Percentiles rank a stretch among this genome's conserved stretches.
Evolutionary conservation across 164 flowering plant species (phyloP).

Genomic region (Vitis rupestris): DNA sequence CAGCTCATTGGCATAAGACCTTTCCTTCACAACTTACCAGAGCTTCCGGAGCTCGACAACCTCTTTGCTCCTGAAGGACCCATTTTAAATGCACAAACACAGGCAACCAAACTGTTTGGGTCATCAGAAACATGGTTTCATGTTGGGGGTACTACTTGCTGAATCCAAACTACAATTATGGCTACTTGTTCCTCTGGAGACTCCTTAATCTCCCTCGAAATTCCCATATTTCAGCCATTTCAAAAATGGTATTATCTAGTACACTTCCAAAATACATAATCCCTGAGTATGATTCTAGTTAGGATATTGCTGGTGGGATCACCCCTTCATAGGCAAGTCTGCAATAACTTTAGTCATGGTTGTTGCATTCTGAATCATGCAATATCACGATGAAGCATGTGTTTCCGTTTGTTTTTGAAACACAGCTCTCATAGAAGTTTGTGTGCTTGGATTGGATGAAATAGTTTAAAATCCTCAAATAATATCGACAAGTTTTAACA

Average conservation of each 20-base stretch:
- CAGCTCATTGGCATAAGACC: constrained; percentile 34
- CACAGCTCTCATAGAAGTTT: too few relatives aligned
- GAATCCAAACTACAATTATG: constrained; percentile 42
- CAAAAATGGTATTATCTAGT: constrained; percentile 43
- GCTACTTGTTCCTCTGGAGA: constrained; percentile 44
- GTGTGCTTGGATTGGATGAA: too few relatives aligned
- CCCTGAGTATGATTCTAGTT: constrained; percentile 27
- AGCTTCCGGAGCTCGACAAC: constrained; percentile 44
- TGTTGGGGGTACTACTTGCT: constrained; percentile 47
- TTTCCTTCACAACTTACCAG: constrained; percentile 37
- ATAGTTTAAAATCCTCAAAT: too few relatives aligned
- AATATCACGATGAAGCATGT: too few relatives aligned
- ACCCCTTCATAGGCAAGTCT: constrained; percentile 25
- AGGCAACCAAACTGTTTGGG: constrained; percentile 37
- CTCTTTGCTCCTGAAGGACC: constrained; percentile 39
- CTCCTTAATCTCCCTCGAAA: constrained; percentile 37
- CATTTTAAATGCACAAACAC: constrained; percentile 35
- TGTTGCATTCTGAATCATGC: neutral
- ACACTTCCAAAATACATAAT: constrained; percentile 35
- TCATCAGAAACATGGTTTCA: constrained; percentile 47
- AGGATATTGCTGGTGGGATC: constrained; percentile 40
- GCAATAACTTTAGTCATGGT: neutral
- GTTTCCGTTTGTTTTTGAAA: too few relatives aligned
- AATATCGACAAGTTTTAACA: too few relatives aligned
- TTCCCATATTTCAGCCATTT: constrained; percentile 37